Conservation (phyloP, 2,329 filamentous ascomycete genomes). For the Nectriaceae sp. region DNA sequence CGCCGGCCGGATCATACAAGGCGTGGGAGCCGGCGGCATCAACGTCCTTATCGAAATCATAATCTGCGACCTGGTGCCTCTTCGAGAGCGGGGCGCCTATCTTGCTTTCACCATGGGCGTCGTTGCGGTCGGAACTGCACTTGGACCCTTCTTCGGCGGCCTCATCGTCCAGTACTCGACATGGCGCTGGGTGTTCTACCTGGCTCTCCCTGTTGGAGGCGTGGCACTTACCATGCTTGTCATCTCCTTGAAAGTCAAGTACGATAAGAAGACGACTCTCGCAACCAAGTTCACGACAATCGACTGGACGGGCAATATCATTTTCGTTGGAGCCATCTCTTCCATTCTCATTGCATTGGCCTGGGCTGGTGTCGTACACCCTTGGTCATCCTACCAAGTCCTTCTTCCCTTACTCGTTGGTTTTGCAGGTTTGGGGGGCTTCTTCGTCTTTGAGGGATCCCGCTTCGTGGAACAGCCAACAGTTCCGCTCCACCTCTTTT, state of each 20-base stretch:
- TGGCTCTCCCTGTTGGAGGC: conserved; percentile 39
- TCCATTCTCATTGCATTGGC: conserved; percentile 51
- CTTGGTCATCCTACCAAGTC: conserved; percentile 50
- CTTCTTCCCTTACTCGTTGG: conserved; percentile 50
- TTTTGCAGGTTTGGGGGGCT: conserved; percentile 35
- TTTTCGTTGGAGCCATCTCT: conserved; percentile 39
- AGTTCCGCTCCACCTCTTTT: conserved; percentile 47
- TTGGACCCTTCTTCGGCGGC: conserved; percentile 36
- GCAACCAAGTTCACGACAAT: conserved; percentile 24
- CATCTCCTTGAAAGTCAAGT: conserved; percentile 25
- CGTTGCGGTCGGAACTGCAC: conserved; percentile 33
- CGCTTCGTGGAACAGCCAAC: conserved; percentile 31
- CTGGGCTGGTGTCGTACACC: conserved; percentile 53
- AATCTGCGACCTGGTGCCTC: conserved; percentile 48
- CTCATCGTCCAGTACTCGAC: conserved; percentile 26
- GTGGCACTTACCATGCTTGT: conserved; percentile 20
- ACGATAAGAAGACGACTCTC: conserved; percentile 14
- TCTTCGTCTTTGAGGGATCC: conserved; percentile 37
- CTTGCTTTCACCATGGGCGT: conserved; percentile 34
- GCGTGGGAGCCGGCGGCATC: conserved; percentile 41
- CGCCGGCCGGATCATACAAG: conserved; percentile 47
- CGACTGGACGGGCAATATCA: conserved; percentile 43
- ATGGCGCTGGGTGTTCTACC: conserved; percentile 49
- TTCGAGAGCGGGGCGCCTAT: conserved; percentile 47
- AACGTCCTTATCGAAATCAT: conserved; percentile 34